Conservation (phyloP, 176 grass and related monocot genomes). For the Pontederia crassipes region DNA sequence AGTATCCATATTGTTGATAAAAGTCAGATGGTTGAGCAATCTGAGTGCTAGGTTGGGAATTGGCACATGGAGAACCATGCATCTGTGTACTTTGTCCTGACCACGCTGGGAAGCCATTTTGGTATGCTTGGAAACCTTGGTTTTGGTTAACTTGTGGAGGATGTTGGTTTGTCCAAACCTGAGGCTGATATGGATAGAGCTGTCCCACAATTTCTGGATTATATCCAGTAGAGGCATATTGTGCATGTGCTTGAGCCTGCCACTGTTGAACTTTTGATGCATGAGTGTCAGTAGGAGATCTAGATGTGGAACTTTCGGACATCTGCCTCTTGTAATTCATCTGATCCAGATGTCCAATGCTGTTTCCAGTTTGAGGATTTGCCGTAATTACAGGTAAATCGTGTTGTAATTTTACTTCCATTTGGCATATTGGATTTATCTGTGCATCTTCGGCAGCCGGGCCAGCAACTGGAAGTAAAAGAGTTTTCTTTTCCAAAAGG, state of each 20-base stretch:
- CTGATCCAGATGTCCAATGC: constrained; percentile 15
- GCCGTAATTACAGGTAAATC: constrained; percentile 28
- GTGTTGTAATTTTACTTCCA: constrained; percentile 28
- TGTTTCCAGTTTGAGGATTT: constrained; percentile 26
- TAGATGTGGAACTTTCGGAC: constrained; percentile 18
- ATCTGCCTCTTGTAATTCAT: constrained; percentile 12
- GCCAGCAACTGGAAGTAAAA: constrained; percentile 13
- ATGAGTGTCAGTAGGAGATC: constrained; percentile 18
- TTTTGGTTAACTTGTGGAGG: constrained; percentile 24
- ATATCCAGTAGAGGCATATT: constrained; percentile 20
- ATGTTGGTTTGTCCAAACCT: constrained; percentile 11
- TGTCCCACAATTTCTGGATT: constrained; percentile 16
- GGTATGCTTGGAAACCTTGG: constrained; percentile 36
- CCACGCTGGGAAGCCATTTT: constrained; percentile 36
- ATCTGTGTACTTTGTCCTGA: constrained; percentile 37
- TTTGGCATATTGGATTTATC: constrained; percentile 24
- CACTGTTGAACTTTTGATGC: constrained; percentile 22
- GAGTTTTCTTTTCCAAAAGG: constrained; percentile 22
- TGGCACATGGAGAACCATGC: constrained; percentile 28
- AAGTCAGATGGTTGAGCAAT: constrained; percentile 31
- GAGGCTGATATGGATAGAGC: constrained; percentile 12
- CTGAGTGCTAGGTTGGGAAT: constrained; percentile 36
- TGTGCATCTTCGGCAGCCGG: constrained; percentile 16
- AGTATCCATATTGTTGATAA: constrained; percentile 31
- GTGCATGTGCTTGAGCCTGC: constrained; percentile 8